Evolutionary conservation across 495 filamentous ascomycete genomes (phyloP).

Genomic region (Lasiosphaeria miniovina): DNA sequence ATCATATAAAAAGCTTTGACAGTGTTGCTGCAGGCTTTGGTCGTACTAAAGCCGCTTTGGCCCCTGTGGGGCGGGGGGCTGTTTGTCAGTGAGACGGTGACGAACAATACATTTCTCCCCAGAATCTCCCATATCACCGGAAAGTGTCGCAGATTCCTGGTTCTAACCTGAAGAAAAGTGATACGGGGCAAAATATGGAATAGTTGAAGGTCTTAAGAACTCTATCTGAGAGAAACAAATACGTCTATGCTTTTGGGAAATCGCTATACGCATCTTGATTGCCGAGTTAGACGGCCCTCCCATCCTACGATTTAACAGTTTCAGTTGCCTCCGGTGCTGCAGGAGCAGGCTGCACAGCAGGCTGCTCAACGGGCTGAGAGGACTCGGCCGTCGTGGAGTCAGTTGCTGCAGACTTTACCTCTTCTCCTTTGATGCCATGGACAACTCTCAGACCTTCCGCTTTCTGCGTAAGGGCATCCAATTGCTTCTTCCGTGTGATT

Average conservation of each 20-base stretch:
- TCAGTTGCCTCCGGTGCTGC: background rate
- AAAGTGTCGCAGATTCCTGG: background rate
- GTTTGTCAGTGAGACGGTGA: background rate
- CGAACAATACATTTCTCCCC: background rate
- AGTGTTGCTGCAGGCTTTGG: background rate
- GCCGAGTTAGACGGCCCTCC: too few species aligned
- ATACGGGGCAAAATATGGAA: background rate
- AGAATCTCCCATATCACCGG: conserved; percentile 2
- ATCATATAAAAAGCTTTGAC: conserved; percentile 1
- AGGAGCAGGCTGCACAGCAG: background rate
- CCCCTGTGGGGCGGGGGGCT: background rate
- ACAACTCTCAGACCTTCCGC: conserved; percentile 39
- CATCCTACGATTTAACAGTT: too few species aligned
- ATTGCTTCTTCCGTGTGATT: conserved; percentile 36
- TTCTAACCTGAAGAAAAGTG: background rate
- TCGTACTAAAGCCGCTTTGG: background rate
- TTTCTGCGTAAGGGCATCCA: conserved; percentile 35
- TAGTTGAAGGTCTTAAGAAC: background rate
- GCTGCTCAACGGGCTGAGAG: conserved; percentile 9
- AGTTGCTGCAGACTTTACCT: conserved; percentile 16
- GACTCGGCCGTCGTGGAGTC: conserved; percentile 14
- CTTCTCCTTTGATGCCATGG: conserved; percentile 34
- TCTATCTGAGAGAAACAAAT: conserved; percentile 6
- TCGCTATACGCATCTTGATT: too few species aligned
- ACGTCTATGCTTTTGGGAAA: conserved; percentile 3